Base-by-base conservation (phyloP, 495 filamentous ascomycete genomes). In the Aspergillus steynii region DNA sequence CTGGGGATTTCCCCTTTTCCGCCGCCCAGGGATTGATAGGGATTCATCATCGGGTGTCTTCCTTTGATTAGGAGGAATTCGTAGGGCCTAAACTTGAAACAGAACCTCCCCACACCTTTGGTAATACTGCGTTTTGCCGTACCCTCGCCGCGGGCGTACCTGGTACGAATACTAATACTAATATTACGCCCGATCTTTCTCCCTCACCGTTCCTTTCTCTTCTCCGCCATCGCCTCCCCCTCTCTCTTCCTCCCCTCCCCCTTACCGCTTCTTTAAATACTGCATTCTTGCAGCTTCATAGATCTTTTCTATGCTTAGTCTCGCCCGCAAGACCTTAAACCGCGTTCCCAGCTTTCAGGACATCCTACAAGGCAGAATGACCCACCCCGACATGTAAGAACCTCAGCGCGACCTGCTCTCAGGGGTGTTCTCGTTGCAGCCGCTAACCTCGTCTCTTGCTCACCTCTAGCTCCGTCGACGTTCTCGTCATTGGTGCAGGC, bases 401-500 rank as follows among this genome's bases (percentile, higher is more conserved):
- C 29, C 56, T 50, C 59, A 27, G 53, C 58, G 48, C 49, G 27
- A 57, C 55, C 29, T 46, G 48, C n/a, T 53, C 49, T 66, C 63
- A 60, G 62, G 66, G 62, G 59, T 46, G 3, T 5, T 56, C 32
- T 53, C 48, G 10, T 5, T 14, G 5, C 12, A 50, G 31, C 29
- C 10, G 55, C 70, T 74, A 29, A 75, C 72, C 63, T 60, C 54
- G 57, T 20, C 50, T 53, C 55, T 31, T 26, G 34, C 27, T 58
- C 20, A 4, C 32, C 29, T 56, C 61, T 68, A 97, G 93, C 74
- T 87, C 90, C 62, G 92, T 99, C 73, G 96, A 99, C 79, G 88
- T 99, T 66, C 90, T 99, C 68, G 88, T 99, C 79, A 97, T 99
- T 83, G 95, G 95, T 67, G 95, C 95, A 77, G 95, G 95, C 67